Base-by-base conservation (phyloP, 1,284 basidiomycete genomes). In the Xerocomus cyaneibrunnescens region DNA sequence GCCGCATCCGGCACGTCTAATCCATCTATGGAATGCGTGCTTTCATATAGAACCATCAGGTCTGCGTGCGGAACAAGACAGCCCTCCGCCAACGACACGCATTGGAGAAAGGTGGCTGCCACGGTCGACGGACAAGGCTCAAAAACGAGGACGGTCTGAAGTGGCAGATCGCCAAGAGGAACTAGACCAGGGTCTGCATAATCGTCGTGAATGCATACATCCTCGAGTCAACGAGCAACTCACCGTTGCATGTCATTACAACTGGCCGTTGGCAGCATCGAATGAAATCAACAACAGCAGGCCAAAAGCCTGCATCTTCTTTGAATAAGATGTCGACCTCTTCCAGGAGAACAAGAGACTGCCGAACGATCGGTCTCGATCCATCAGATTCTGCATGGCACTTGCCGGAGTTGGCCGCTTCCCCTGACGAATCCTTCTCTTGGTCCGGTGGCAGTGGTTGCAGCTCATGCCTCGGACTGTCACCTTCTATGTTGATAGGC, bases 241-340 rank as follows among this genome's bases (percentile, higher is more conserved):
- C 64, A 94, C 94, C 93, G 59, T 94, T 96, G 69, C 94, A 97
- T 49, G 94, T 97, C 71, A 94, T 80, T 39, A 98, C 80, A 38
- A 98, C 87, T 2, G 95, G 94, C 50, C 94, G 76, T 60, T 81
- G 83, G 58, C 90, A 92, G 25, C 89, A 81, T 53, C 81, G 83
- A 63, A 96, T 92, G 50, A 98, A 79, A 46, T 82, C 78, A 3
- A 89, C 76, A 35, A 97, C 79, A 6, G 90, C 83, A 2, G 86
- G 77, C 97, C 97, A 99, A 70, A 99, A 99, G 36, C 88, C 91
- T 36, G 75, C 76, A 68, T 98, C 96, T 46, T 95, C 92, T 57
- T 85, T 87, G 72, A 87, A 99, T 36, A 98, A 74, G 34, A 98
- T 82, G 69, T 99, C 97, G 8, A 92, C 96, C 68, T 99, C 97